Base-by-base conservation (phyloP, 192 early-diverging fungal genomes). In the Coemansia sp. region DNA sequence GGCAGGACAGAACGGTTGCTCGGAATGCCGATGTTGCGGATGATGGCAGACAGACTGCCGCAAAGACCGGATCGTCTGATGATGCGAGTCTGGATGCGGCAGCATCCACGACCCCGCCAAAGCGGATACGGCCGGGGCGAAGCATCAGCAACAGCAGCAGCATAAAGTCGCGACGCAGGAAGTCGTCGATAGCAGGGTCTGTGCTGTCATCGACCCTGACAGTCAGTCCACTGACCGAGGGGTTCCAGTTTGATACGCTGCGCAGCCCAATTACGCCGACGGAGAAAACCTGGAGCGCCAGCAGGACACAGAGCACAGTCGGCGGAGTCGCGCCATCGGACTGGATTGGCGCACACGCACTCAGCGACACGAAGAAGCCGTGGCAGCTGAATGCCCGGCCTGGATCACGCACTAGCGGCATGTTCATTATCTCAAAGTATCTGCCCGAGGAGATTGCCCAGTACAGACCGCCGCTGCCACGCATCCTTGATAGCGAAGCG, bases 131-230 rank as follows among this genome's bases (percentile, higher is more conserved):
- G n/a, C 5, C 37, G 4, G 57, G 36, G 13, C 36, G 57, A 41
- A 16, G 54, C 2, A 26, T 61, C 42, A 48, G 68, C 2, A 59
- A 69, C 43, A 72, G 66, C 41, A 52, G 48, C 40, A 52, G 61
- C 19, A 22, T 66, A 12, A 59, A 46, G 40, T 62, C 68, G 0
- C 77, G 76, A 9, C 72, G 78, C 7, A 66, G 78, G 55, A 72
- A 68, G 48, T 72, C 78, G 13, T 81, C 78, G 46, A 64, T 81
- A 10, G 78, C 78, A 1, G 78, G 78, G 6, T 61, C 65, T 39
- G 67, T 76, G 54, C 65, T 81, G 22, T 59, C 73, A n/a, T 57
- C 72, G 7, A 52, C 74, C n/a, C 22, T 77, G 49, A 36, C 66
- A 2, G 55, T 56, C 0, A 66, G 63, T 9, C 63, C 73, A 10